Evolutionary conservation across 805 yeast species (phyloP).

Genomic region (Candida ponderosae): DNA sequence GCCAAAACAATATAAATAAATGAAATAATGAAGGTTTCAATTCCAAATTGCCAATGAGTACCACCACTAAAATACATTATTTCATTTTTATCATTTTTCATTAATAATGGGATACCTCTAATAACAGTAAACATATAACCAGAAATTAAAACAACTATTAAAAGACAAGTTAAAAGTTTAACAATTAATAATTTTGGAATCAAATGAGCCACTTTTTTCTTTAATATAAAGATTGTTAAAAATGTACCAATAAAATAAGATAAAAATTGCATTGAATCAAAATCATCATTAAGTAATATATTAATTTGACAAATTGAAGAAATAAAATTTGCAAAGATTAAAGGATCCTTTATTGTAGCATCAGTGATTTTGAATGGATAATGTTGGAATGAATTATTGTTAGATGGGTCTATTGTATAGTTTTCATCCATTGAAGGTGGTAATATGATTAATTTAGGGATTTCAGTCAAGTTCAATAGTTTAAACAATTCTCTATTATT

Average conservation of each 20-base stretch:
- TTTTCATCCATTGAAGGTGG: conserved; percentile 35
- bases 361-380: conserved; percentile 26
- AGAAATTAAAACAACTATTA: conserved; percentile 39
- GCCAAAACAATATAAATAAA: conserved; percentile 42
- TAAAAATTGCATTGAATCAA: conserved; percentile 34
- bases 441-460: conserved; percentile 63
- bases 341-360: conserved; percentile 25
- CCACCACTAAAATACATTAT: conserved; percentile 60
- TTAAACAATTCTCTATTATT: conserved; percentile 34
- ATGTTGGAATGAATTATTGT: conserved; percentile 24
- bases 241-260: conserved; percentile 40
- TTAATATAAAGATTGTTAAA: conserved; percentile 34
- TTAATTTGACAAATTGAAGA: conserved; percentile 35
- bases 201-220: conserved; percentile 34
- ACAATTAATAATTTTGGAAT: conserved; percentile 19
- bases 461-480: conserved; percentile 34
- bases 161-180: conserved; percentile 26
- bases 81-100: conserved; percentile 40
- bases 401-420: conserved; percentile 4
- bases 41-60: conserved; percentile 59
- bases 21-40: conserved; percentile 51
- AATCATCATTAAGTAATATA: conserved; percentile 35
- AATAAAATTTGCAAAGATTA: conserved; percentile 47
- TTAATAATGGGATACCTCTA: conserved; percentile 55
- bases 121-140: conserved; percentile 63